Conservation (phyloP, 2,329 filamentous ascomycete genomes). For the Colletotrichum trifolii region DNA sequence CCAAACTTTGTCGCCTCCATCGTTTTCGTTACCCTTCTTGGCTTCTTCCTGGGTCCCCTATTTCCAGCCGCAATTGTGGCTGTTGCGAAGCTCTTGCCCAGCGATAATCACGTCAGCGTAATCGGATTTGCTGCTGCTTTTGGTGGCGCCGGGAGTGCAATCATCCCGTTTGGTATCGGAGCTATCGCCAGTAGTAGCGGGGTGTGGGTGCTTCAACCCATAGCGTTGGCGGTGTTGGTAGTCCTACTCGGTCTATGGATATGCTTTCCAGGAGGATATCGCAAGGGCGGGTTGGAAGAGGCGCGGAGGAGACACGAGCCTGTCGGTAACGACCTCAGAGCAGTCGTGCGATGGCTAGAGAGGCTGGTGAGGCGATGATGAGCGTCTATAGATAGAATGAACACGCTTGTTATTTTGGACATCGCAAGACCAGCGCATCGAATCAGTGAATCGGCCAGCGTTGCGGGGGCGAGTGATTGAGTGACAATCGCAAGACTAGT, state of each 20-base stretch:
- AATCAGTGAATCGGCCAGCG: no score
- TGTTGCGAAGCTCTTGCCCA: conserved; percentile 78
- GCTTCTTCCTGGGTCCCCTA: conserved; percentile 83
- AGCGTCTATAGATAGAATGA: no score
- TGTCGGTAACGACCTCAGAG: conserved; percentile 11
- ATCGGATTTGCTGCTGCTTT: conserved; percentile 85
- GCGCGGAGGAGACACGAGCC: conserved; percentile 12
- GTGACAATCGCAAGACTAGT: no score
- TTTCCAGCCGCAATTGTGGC: conserved; percentile 81
- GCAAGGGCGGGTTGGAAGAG: conserved; percentile 14
- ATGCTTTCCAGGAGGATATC: conserved; percentile 19
- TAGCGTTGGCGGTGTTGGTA: conserved; percentile 61
- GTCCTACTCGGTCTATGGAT: conserved; percentile 58
- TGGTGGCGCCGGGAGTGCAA: conserved; percentile 77
- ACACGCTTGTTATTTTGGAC: no score
- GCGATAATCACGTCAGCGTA: conserved; percentile 78
- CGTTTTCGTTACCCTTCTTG: conserved; percentile 76
- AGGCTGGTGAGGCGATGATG: not conserved
- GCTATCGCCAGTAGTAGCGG: conserved; percentile 71
- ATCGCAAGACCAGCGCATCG: no score
- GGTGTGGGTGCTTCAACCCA: conserved; percentile 67
- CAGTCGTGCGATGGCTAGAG: not conserved
- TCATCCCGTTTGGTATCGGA: conserved; percentile 74
- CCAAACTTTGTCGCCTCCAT: conserved; percentile 80
- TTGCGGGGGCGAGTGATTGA: no score